Conservation (phyloP, 1,284 basidiomycete species). For the Baeospora myosura region DNA sequence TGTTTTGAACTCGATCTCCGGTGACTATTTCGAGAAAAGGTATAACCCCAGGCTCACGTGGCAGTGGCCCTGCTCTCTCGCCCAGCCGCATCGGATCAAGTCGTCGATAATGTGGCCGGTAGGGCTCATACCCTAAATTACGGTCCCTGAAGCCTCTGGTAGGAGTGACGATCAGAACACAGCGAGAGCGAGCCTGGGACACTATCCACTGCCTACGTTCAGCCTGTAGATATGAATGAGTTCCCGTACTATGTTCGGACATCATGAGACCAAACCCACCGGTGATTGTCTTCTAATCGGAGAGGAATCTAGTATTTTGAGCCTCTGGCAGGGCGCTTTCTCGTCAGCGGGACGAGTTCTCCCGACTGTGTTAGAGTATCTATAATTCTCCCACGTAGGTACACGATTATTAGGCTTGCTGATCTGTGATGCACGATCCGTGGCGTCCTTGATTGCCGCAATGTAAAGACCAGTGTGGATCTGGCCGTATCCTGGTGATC, state of each 20-base stretch:
- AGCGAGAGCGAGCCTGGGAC: too few species aligned
- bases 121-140: too few species aligned
- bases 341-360: background rate
- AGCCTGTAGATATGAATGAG: too few species aligned
- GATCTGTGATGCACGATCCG: slow-evolving; percentile 12
- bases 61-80: too few species aligned
- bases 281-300: background rate
- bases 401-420: background rate
- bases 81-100: too few species aligned
- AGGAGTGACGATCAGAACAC: too few species aligned
- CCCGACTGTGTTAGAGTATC: background rate
- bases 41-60: too few species aligned
- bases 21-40: too few species aligned
- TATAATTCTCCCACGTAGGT: background rate
- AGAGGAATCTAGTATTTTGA: background rate
- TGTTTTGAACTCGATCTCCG: background rate
- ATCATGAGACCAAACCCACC: background rate
- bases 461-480: slow-evolving; percentile 19
- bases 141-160: too few species aligned
- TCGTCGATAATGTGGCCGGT: too few species aligned
- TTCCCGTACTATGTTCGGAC: too few species aligned
- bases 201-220: too few species aligned
- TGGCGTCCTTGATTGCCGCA: slow-evolving; percentile 15
- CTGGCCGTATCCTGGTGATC: slow-evolving; percentile 15
- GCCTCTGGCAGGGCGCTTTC: background rate